A percentile compares a stretch with the other conserved stretches of the same genome.
These are phyloP conservation scores for Sanghuangporus baumii DNA, from an alignment of 1,284 basidiomycete species.

Conservation along the genomic window DNA sequence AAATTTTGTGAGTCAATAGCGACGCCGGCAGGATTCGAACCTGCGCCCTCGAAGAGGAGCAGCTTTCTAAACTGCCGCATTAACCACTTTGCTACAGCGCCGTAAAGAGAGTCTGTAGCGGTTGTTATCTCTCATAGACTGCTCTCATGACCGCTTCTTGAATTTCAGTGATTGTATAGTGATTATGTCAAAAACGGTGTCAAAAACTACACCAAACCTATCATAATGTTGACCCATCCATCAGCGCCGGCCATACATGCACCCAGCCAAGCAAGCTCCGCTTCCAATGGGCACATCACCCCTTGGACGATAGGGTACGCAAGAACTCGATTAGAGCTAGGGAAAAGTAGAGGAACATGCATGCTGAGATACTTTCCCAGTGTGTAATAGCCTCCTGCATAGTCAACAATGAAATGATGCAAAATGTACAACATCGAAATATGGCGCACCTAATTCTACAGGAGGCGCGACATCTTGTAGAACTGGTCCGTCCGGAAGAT, in stretches of 20 bases:
- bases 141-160: too few relatives aligned
- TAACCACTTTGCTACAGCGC: slow-evolving; percentile 15
- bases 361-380: slow-evolving; percentile 54
- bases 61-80: slow-evolving; percentile 14
- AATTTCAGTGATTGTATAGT: not conserved
- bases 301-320: slow-evolving; percentile 82
- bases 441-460: slow-evolving; percentile 53
- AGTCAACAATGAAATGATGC: not conserved
- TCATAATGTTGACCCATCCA: slow-evolving; percentile 88
- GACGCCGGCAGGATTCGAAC: slow-evolving; percentile 18
- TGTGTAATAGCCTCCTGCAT: slow-evolving; percentile 47
- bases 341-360: slow-evolving; percentile 65
- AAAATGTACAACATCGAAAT: slow-evolving; percentile 11
- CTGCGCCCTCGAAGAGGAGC: slow-evolving; percentile 16
- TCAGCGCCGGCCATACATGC: slow-evolving; percentile 88
- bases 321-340: slow-evolving; percentile 36
- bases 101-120: not conserved
- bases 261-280: slow-evolving; percentile 91
- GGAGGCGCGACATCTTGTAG: slow-evolving; percentile 87
- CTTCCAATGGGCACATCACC: slow-evolving; percentile 77
- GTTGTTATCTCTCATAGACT: not conserved
- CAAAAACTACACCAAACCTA: slow-evolving; percentile 45
- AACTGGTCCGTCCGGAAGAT: slow-evolving; percentile 88
- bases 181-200: not conserved
- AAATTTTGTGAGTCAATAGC: too few relatives aligned